Conservation (phyloP, 208 protist genomes). For the Angomonas deanei region DNA sequence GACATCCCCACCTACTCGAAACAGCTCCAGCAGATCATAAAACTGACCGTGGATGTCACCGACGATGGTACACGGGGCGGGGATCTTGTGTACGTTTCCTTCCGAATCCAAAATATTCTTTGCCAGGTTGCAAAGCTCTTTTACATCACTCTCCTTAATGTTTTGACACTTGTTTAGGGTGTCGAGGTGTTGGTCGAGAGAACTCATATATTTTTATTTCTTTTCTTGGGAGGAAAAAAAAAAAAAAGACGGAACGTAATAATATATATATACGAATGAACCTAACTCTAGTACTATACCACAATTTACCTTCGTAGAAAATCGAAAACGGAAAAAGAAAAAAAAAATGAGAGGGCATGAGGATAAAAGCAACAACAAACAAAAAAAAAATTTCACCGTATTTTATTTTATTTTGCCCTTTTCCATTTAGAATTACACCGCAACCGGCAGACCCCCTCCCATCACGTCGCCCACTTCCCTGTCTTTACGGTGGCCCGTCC, state of each 20-base stretch:
- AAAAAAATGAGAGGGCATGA: constrained; percentile 8
- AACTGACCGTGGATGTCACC: constrained; percentile 96
- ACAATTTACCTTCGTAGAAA: too few relatives aligned
- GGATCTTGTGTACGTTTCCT: constrained; percentile 89
- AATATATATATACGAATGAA: background rate
- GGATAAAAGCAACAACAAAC: constrained; percentile 5
- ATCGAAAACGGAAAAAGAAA: constrained; percentile 12
- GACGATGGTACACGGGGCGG: constrained; percentile 89
- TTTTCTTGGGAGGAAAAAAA: constrained; percentile 8
- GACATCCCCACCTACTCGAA: constrained; percentile 94
- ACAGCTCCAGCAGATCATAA: constrained; percentile 96
- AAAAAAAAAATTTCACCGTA: background rate
- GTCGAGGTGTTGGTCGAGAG: constrained; percentile 96
- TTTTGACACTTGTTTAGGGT: constrained; percentile 93
- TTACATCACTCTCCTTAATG: constrained; percentile 90
- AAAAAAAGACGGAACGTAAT: constrained; percentile 9
- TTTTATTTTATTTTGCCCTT: background rate
- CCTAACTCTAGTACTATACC: too few relatives aligned
- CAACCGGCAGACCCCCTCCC: background rate
- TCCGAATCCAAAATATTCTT: constrained; percentile 83
- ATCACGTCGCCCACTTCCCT: constrained; percentile 76
- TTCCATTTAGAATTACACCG: background rate
- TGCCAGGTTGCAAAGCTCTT: constrained; percentile 78
- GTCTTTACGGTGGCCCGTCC: constrained; percentile 80
- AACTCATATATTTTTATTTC: constrained; percentile 35